A percentile compares a stretch with the other conserved stretches of the same genome.
phyloP scores from a whole-genome alignment of 169 alveolate species.

The Haemoproteus tartakovskyi region DNA sequence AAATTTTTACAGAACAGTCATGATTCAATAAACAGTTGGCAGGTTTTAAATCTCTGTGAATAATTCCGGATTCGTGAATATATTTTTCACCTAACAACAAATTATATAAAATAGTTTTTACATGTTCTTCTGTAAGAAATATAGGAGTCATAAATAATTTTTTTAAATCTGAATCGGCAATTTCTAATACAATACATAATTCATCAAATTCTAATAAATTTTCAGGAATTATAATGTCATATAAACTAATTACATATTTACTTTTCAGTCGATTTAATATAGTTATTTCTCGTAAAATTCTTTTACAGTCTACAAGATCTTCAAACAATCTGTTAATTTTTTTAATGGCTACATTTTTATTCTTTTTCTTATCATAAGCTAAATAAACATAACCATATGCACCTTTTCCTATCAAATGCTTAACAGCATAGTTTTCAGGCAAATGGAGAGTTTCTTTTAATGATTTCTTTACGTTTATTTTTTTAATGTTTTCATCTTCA shows the following conservation, averaged over 20 bases:
- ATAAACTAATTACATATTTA: constrained; percentile 85
- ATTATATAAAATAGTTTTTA: constrained; percentile 84
- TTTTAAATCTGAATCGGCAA: constrained; percentile 91
- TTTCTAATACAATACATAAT: too few relatives aligned
- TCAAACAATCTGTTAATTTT: constrained; percentile 83
- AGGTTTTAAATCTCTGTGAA: constrained; percentile 85
- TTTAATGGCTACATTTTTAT: constrained; percentile 89
- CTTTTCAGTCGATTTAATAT: constrained; percentile 87
- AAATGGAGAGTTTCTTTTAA: too few relatives aligned
- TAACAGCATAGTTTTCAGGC: too few relatives aligned
- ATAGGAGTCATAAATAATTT: constrained; percentile 84
- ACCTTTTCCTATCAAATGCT: constrained; percentile 98
- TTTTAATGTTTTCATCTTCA: too few relatives aligned
- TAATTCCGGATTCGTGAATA: constrained; percentile 76
- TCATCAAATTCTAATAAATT: constrained; percentile 83
- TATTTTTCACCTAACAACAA: constrained; percentile 76
- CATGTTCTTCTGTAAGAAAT: constrained; percentile 86
- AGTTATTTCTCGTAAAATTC: constrained; percentile 90
- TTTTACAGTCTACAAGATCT: constrained; percentile 86
- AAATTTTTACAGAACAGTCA: constrained; percentile 82
- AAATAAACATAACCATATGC: constrained; percentile 95
- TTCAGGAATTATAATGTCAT: constrained; percentile 85
- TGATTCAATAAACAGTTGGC: constrained; percentile 82
- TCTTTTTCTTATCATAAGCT: constrained; percentile 82
- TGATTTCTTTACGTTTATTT: too few relatives aligned